phyloP scores from a whole-genome alignment of 129 eudicot species.

The Deinandra increscens region DNA sequence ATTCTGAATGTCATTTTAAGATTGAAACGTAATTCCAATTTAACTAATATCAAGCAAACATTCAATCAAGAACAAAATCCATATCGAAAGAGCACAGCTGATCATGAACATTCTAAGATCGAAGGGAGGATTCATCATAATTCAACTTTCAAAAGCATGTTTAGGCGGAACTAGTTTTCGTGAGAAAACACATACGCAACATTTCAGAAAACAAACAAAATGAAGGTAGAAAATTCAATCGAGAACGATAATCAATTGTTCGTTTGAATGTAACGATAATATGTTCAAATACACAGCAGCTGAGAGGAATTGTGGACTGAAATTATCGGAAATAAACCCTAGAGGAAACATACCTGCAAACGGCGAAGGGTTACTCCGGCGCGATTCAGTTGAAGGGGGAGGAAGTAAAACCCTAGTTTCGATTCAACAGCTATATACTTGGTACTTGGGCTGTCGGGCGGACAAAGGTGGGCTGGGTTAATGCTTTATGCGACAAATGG shows the following conservation, averaged over 20 bases:
- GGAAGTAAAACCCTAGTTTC: conserved; percentile 27
- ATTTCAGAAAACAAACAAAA: background rate
- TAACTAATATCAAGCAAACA: background rate
- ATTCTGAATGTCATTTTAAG: background rate
- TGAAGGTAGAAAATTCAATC: background rate
- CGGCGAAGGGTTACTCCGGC: conserved; percentile 19
- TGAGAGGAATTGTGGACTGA: too few species aligned
- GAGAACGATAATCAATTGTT: background rate
- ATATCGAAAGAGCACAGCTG: background rate
- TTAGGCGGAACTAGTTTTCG: background rate
- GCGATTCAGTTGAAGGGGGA: conserved; percentile 16
- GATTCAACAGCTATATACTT: background rate
- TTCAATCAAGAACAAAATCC: background rate
- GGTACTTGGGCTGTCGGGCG: background rate
- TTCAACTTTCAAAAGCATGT: background rate
- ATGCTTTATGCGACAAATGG: background rate
- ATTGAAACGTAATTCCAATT: background rate
- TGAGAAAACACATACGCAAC: background rate
- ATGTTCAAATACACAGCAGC: background rate
- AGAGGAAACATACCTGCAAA: conserved; percentile 18
- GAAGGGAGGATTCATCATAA: background rate
- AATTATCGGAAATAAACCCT: background rate
- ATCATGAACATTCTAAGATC: background rate
- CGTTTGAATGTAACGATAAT: background rate
- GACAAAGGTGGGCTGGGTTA: conserved; percentile 17